Evolutionary conservation across 148 eudicot species (phyloP), one percentile per base, ranked within the genome.

Genomic region (Arbutus unedo): DNA sequence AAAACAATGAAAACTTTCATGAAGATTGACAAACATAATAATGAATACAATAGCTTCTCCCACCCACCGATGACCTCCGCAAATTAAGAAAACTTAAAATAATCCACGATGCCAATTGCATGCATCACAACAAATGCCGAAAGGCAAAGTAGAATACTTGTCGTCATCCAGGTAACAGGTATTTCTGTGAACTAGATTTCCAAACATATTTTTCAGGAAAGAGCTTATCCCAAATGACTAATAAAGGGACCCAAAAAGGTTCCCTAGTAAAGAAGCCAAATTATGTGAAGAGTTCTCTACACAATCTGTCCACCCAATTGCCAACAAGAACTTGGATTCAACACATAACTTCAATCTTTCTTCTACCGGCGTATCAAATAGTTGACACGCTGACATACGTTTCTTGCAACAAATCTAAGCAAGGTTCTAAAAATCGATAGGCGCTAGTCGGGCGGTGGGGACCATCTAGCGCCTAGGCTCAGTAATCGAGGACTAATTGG

Each of bases 1-100:
- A 79, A 49, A 82, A 54, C 45, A 53, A 76, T 55, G 59, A 76
- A 5, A 81, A 81, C 54, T 21, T 48, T 15, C 23, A 5, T 21
- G 7, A 55, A 55, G 68, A n/a, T 16, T n/a, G 48, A 67, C 41
- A 49, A 8, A 79, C 8, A 8, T 49, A 6, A 80, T 14, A 53
- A 71, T 31, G 41, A 57, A 78, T 70, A 70, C 14, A 68, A 2
- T 44, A 68, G 11, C 62, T 70, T 25, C 11, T 49, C 8, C 14
- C 44, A 80, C 53, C 53, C 64, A 5, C 19, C n/a, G 49, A 10
- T 31, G 25, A 66, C 44, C 48, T 66, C 15, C 2, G 13, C 41
- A 23, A 68, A n/a, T 66, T 66, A 80, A 67, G 44, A 68, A 70
- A 19, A 50, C 56, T 51, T 50, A 50, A n/a, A 48, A 67, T 25